A percentile compares a stretch with the other conserved stretches of the same genome.
These are phyloP conservation scores for Kalmanozyma brasiliensis DNA, from an alignment of 1,284 basidiomycete genomes.

Conservation along the genomic window DNA sequence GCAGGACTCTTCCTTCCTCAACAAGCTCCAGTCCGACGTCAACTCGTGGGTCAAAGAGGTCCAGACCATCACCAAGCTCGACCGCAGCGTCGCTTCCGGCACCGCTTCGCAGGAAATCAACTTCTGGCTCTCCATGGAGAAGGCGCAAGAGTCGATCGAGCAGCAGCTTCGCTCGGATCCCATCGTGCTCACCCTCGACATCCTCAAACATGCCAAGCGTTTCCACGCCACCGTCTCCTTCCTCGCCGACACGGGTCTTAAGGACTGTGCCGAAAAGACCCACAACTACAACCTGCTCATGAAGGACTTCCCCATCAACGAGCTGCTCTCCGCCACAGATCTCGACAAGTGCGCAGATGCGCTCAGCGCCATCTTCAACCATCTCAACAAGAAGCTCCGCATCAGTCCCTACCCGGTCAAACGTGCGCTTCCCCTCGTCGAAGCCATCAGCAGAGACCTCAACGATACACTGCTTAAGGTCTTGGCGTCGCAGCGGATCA, in stretches of 20 bases:
- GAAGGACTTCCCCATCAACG: conserved; percentile 98
- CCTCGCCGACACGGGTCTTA: conserved; percentile 94
- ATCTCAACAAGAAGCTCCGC: conserved; percentile 92
- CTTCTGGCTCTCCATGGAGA: conserved; percentile 95
- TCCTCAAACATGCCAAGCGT: conserved; percentile 92
- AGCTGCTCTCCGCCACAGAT: conserved; percentile 93
- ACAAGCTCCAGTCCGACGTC: conserved; percentile 90
- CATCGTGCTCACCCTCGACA: conserved; percentile 90
- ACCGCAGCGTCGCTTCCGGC: conserved; percentile 89
- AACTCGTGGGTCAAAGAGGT: conserved; percentile 99
- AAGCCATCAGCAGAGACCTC: conserved; percentile 96
- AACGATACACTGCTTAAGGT: conserved; percentile 93
- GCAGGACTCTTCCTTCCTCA: conserved; percentile 89
- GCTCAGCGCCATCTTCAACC: conserved; percentile 85
- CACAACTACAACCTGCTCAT: conserved; percentile 87
- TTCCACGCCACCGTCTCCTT: conserved; percentile 98
- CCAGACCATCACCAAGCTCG: conserved; percentile 91
- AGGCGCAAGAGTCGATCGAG: conserved; percentile 92
- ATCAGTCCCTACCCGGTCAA: conserved; percentile 87
- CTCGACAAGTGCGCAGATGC: conserved; percentile 93
- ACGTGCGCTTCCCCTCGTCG: conserved; percentile 92
- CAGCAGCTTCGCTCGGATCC: conserved; percentile 89
- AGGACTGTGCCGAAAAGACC: conserved; percentile 71
- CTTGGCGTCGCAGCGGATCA: conserved; percentile 85
- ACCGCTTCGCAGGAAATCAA: conserved; percentile 99